A percentile compares a stretch with the other conserved stretches of the same genome.
phyloP scores from a whole-genome alignment of 164 flowering plant species.

The Berberis thunbergii region DNA sequence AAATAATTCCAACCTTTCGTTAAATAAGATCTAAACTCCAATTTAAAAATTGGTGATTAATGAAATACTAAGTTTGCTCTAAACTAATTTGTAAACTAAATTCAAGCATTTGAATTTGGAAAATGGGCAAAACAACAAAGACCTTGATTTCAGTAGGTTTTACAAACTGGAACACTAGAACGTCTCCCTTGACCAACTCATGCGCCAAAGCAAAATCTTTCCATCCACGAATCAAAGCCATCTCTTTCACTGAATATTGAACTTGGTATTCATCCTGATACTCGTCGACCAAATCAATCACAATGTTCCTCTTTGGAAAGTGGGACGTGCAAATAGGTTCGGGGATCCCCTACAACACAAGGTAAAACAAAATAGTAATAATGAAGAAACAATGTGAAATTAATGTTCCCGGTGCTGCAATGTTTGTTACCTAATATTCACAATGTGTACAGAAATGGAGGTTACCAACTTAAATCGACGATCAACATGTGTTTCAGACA shows the following conservation, averaged over 20 bases:
- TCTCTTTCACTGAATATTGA: conserved; percentile 39
- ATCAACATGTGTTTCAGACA: conserved; percentile 35
- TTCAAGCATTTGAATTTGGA: no score
- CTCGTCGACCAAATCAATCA: conserved; percentile 17
- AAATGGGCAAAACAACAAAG: background rate
- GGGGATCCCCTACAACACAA: conserved; percentile 2
- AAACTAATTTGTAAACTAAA: no score
- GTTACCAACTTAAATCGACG: conserved; percentile 36
- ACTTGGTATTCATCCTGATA: conserved; percentile 18
- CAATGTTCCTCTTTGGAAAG: conserved; percentile 15
- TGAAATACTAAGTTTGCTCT: no score
- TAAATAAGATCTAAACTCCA: no score
- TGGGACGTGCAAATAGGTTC: background rate
- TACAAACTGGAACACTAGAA: conserved; percentile 53
- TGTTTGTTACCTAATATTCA: no score
- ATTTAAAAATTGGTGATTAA: no score
- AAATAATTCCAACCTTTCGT: no score
- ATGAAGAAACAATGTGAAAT: background rate
- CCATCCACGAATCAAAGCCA: conserved; percentile 79
- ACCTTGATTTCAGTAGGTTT: conserved; percentile 51
- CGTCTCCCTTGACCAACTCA: conserved; percentile 68
- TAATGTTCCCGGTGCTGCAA: background rate
- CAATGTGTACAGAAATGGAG: no score
- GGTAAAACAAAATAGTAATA: background rate
- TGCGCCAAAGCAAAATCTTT: conserved; percentile 63